Evolutionary conservation across 2,329 filamentous ascomycete species (phyloP).

Genomic region (Hypoxylon sp.): DNA sequence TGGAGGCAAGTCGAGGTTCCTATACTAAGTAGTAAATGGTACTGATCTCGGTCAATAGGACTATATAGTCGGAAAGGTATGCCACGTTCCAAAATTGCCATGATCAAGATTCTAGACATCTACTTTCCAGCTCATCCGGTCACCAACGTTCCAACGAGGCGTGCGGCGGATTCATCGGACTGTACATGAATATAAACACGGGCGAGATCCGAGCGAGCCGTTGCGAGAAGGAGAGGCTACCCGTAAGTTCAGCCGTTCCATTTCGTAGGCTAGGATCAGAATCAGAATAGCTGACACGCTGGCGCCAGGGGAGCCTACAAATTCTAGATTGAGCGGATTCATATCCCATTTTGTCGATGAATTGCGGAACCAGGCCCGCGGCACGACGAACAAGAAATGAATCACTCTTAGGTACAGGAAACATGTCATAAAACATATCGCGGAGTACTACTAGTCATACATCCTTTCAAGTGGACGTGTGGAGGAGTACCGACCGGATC

Average conservation of each 20-base stretch:
- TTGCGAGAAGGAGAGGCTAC: conserved; percentile 66
- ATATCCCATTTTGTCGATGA: conserved; percentile 64
- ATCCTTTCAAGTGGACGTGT: background rate
- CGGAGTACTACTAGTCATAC: background rate
- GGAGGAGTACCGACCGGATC: background rate
- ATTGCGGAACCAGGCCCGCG: conserved; percentile 63
- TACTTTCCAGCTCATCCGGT: conserved; percentile 61
- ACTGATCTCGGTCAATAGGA: conserved; percentile 23
- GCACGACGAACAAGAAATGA: conserved; percentile 51
- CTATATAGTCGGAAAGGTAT: conserved; percentile 37
- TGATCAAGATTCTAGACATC: conserved; percentile 17
- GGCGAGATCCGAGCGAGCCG: conserved; percentile 65
- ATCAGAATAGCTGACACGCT: conserved; percentile 47
- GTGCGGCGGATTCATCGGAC: conserved; percentile 66
- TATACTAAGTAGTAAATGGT: background rate
- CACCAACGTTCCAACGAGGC: conserved; percentile 64
- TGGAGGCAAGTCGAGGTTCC: conserved; percentile 30
- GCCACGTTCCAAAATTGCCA: background rate
- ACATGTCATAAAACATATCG: background rate
- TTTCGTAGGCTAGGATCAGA: background rate
- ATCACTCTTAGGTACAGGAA: background rate
- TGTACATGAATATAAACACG: conserved; percentile 63
- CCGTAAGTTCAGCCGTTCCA: conserved; percentile 50
- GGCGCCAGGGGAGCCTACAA: conserved; percentile 50
- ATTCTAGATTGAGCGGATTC: conserved; percentile 52